phyloP scores from a whole-genome alignment of 306 rosid species.

The Quercus suber region DNA sequence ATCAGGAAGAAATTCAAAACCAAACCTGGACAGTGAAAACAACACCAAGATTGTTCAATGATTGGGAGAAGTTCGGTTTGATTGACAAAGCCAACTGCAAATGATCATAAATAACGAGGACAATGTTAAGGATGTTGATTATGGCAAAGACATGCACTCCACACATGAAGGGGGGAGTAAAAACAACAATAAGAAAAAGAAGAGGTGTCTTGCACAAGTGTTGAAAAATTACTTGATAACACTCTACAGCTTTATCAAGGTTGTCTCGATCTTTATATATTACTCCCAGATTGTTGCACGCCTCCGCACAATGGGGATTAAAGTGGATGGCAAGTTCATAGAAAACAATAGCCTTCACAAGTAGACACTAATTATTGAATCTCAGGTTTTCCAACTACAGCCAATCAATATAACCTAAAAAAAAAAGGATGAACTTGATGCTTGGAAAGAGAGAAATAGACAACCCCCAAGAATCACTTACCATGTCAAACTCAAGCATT shows the following conservation, averaged over 20 bases:
- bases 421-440: too few relatives aligned
- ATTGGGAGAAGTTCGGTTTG: slow-evolving; percentile 95
- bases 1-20: slow-evolving; percentile 16
- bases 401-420: slow-evolving; percentile 1
- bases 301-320: slow-evolving; percentile 97
- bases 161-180: not conserved
- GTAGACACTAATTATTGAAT: slow-evolving; percentile 15
- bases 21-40: slow-evolving; percentile 97
- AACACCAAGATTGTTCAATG: slow-evolving; percentile 97
- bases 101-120: slow-evolving; percentile 15
- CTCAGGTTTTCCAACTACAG: slow-evolving; percentile 10
- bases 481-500: slow-evolving; percentile 98
- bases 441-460: not conserved
- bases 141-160: slow-evolving; percentile 15
- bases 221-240: slow-evolving; percentile 80
- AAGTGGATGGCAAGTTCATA: slow-evolving; percentile 98
- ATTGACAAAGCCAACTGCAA: slow-evolving; percentile 85
- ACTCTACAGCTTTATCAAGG: slow-evolving; percentile 98
- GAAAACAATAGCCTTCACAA: slow-evolving; percentile 89
- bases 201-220: not conserved
- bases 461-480: slow-evolving; percentile 27
- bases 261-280: slow-evolving; percentile 97
- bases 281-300: slow-evolving; percentile 97
- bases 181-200: not conserved
- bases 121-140: not conserved